Percentiles rank a stretch among this genome's conserved stretches.
These are phyloP conservation scores for Phytophthora pisi DNA, from an alignment of 352 stramenopile species.

Conservation along the genomic window DNA sequence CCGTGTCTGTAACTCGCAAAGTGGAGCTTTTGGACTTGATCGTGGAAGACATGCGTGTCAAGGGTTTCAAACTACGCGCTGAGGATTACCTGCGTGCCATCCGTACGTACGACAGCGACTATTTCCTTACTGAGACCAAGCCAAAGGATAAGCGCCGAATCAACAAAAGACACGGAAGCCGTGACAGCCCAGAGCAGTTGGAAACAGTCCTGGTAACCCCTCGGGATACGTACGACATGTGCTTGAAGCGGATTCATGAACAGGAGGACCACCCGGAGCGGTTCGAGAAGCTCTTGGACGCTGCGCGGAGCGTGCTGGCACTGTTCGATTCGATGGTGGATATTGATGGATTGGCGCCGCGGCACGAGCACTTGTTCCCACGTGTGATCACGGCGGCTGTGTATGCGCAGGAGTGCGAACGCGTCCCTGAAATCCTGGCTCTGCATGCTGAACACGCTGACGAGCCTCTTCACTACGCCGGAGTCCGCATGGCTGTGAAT, in stretches of 20 bases:
- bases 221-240: slow-evolving; percentile 53
- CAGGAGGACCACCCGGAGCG: slow-evolving; percentile 51
- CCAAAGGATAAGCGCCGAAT: slow-evolving; percentile 11
- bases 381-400: slow-evolving; percentile 60
- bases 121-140: slow-evolving; percentile 39
- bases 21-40: slow-evolving; percentile 40
- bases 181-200: slow-evolving; percentile 7
- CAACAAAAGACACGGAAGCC: slow-evolving; percentile 9
- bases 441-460: slow-evolving; percentile 39
- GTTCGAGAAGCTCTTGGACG: slow-evolving; percentile 47
- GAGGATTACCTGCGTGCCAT: slow-evolving; percentile 62
- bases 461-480: slow-evolving; percentile 37
- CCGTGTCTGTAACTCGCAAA: slow-evolving; percentile 37
- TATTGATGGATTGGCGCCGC: slow-evolving; percentile 41
- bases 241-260: slow-evolving; percentile 43
- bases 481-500: slow-evolving; percentile 64
- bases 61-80: slow-evolving; percentile 63
- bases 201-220: slow-evolving; percentile 31
- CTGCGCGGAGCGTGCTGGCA: slow-evolving; percentile 39
- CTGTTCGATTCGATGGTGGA: slow-evolving; percentile 76
- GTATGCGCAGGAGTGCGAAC: slow-evolving; percentile 57
- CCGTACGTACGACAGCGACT: slow-evolving; percentile 51
- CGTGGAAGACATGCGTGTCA: slow-evolving; percentile 71
- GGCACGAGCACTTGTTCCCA: slow-evolving; percentile 46
- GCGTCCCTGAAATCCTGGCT: slow-evolving; percentile 44